Evolutionary conservation across 129 eudicot genomes (phyloP), one percentile per base, ranked within the genome.

Genomic region (Pulicaria dysenterica): DNA sequence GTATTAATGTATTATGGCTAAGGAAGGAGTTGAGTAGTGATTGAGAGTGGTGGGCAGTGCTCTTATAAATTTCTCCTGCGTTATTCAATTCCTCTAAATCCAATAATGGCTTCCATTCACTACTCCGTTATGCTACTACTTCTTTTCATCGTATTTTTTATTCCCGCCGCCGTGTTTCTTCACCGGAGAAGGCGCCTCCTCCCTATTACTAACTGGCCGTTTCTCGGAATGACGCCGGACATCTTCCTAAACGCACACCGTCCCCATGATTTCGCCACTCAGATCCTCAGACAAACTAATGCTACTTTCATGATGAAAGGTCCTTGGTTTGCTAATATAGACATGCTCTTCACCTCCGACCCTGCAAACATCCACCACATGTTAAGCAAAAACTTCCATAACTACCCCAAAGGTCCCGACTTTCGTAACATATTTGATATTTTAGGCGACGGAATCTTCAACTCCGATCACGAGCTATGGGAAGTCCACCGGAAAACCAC

Each of bases 321-420:
- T 3, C 91, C 88, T 4, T 75, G 83, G 73, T 73, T 88, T 46
- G 42, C 88, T 16, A 80, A 78, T 24, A 67, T 78, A 73, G 74
- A 83, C 58, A 58, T 80, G 73, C 48, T 88, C 0, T 1, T 72
- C 24, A 85, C 90, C 24, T 43, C 76, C 2, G 87, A 85, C 59
- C 94, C 94, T 6, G 79, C 90, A n/a, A 85, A 88, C 58, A 80
- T 85, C 9, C 87, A 86, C 69, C 31, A 80, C 62, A 41, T 85
- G 17, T 43, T 85, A 69, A 85, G 83, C 70, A 72, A 56, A 13
- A 77, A 73, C 64, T 84, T 84, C 59, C 39, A 70, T 4, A 85
- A 85, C 62, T 85, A 82, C 12, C 87, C 87, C 1, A 85, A 84
- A 49, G 88, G 85, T n/a, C 83, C 85, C 4, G 55, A 78, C 4